A percentile compares a stretch with the other conserved stretches of the same genome.
phyloP scores from a whole-genome alignment of 148 eudicot genomes.

The Fagopyrum tataricum region DNA sequence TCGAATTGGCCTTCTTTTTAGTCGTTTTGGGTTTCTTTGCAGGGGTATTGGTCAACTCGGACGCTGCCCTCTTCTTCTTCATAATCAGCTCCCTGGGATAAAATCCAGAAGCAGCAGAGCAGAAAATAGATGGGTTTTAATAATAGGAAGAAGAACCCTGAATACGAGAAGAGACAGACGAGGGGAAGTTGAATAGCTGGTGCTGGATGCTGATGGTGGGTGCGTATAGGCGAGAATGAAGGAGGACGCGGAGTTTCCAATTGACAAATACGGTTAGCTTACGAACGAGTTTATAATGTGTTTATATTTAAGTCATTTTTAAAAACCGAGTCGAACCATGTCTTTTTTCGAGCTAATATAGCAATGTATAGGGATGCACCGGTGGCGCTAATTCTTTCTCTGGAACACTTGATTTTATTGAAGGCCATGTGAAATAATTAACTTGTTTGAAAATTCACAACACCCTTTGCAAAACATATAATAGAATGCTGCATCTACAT shows the following conservation, averaged over 20 bases:
- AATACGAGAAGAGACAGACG: not conserved
- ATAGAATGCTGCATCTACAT: constrained; percentile 85
- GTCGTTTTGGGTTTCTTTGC: constrained; percentile 23
- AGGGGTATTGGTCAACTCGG: constrained; percentile 6
- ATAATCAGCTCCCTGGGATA: not conserved
- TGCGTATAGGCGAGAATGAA: not conserved
- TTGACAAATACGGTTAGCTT: no score
- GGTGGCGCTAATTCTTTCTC: constrained; percentile 60
- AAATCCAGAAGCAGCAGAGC: constrained; percentile 1
- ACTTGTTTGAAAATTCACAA: constrained; percentile 30
- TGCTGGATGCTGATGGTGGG: not conserved
- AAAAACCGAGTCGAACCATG: no score
- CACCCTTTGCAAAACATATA: constrained; percentile 77
- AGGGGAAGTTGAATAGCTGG: not conserved
- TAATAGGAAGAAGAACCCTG: not conserved
- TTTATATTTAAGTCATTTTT: no score
- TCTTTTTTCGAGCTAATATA: no score
- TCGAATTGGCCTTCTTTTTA: constrained; percentile 20
- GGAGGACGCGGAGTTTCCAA: no score
- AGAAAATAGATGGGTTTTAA: not conserved
- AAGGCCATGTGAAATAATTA: constrained; percentile 3
- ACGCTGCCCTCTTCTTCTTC: not conserved
- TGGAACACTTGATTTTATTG: not conserved
- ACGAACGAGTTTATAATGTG: no score
- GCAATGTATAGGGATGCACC: constrained; percentile 95